Conservation (phyloP, 768 basidiomycete genomes). For the Lactarius hatsudake region DNA sequence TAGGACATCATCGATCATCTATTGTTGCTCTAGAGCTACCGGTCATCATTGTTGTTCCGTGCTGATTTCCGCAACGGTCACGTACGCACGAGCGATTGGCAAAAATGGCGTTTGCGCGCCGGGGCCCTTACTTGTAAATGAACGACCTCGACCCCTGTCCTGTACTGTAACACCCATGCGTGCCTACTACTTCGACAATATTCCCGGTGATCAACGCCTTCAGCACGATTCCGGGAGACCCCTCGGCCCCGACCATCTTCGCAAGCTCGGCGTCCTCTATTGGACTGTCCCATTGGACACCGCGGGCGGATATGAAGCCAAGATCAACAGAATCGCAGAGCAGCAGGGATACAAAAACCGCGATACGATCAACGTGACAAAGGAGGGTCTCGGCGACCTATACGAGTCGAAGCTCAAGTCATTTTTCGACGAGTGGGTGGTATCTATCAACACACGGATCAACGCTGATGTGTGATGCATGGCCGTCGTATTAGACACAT, state of each 20-base stretch:
- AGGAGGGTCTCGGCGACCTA: slow-evolving; percentile 72
- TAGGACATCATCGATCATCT: not conserved
- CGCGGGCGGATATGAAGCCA: slow-evolving; percentile 44
- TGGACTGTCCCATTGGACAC: slow-evolving; percentile 63
- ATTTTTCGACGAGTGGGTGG: slow-evolving; percentile 75
- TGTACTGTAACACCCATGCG: slow-evolving; percentile 45
- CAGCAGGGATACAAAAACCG: slow-evolving; percentile 80
- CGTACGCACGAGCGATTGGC: too few species aligned
- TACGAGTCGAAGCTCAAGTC: slow-evolving; percentile 81
- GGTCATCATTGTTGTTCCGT: too few species aligned
- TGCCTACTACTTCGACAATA: slow-evolving; percentile 71
- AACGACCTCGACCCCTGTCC: too few species aligned
- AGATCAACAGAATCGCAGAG: slow-evolving; percentile 60
- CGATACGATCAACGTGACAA: slow-evolving; percentile 75
- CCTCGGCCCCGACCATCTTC: slow-evolving; percentile 50
- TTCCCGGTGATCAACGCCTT: slow-evolving; percentile 76
- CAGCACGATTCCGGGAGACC: slow-evolving; percentile 68
- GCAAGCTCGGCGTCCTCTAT: slow-evolving; percentile 58
- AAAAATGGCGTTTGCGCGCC: too few species aligned
- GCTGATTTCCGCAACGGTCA: too few species aligned
- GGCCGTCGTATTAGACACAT: slow-evolving; percentile 58
- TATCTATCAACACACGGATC: not conserved
- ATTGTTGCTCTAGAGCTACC: not conserved
- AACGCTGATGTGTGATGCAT: too few species aligned
- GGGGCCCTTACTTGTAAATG: too few species aligned